Conservation (phyloP, 148 eudicot genomes). For the Linanthus parryae region DNA sequence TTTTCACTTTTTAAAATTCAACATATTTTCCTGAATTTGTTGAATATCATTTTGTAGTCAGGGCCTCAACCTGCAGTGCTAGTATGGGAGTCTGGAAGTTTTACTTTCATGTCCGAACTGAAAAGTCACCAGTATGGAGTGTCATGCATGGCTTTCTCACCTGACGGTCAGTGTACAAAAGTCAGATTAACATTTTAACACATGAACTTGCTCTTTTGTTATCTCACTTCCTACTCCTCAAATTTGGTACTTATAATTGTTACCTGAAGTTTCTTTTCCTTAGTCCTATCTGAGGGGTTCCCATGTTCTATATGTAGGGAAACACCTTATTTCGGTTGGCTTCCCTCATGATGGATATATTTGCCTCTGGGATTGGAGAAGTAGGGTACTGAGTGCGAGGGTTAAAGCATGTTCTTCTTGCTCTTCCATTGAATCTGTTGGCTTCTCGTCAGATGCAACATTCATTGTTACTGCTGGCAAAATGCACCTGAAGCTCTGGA, state of each 20-base stretch:
- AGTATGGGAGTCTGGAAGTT: constrained; percentile 36
- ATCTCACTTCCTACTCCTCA: no score
- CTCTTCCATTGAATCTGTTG: constrained; percentile 37
- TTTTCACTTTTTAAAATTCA: neutral
- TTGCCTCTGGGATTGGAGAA: constrained; percentile 53
- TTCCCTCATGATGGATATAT: constrained; percentile 43
- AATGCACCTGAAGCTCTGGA: constrained; percentile 45
- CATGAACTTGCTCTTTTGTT: no score
- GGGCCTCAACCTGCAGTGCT: constrained; percentile 45
- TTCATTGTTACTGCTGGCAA: constrained; percentile 45
- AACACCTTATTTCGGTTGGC: constrained; percentile 43
- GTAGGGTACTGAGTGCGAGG: constrained; percentile 29
- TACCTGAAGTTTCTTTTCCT: neutral
- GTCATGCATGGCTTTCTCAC: constrained; percentile 43
- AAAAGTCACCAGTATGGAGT: constrained; percentile 55
- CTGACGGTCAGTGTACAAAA: constrained; percentile 44
- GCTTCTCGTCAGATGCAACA: constrained; percentile 40
- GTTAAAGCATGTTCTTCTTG: constrained; percentile 38
- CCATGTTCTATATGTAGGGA: no score
- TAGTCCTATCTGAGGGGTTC: no score
- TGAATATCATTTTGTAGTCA: constrained; percentile 26
- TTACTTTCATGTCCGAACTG: constrained; percentile 32
- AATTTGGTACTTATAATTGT: neutral
- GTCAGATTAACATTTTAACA: constrained; percentile 13
- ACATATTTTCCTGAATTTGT: neutral